These are phyloP conservation scores for Gillenia trifoliata DNA, from an alignment of 306 rosid genomes.

Conservation along the genomic window DNA sequence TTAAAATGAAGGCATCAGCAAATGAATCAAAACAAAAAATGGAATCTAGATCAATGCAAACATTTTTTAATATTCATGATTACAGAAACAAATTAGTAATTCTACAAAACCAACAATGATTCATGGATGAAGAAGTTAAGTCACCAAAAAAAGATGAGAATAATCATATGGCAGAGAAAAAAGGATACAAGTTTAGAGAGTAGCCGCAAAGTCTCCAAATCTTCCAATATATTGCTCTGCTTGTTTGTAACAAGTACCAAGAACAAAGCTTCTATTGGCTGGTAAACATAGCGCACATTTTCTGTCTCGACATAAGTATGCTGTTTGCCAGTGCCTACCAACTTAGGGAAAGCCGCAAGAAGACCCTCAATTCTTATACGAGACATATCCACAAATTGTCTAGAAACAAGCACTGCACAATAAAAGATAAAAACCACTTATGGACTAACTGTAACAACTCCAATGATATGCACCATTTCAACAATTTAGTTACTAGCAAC, in stretches of 20 bases:
- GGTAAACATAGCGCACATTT: conserved; percentile 94
- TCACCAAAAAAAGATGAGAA: conserved; percentile 2
- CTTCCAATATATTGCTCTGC: conserved; percentile 93
- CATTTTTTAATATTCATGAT: neutral
- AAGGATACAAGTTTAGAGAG: conserved; percentile 97
- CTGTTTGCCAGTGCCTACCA: conserved; percentile 93
- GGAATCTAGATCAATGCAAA: conserved; percentile 5
- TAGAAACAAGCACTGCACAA: conserved; percentile 80
- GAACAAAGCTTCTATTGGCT: conserved; percentile 89
- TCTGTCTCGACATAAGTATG: conserved; percentile 96
- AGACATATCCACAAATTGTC: conserved; percentile 92
- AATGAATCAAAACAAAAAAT: neutral
- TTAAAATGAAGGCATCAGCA: neutral
- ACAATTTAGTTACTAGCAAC: neutral
- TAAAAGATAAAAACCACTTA: neutral
- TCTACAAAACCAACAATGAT: neutral
- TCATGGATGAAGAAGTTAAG: conserved; percentile 12
- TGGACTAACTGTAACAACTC: neutral
- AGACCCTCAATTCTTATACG: conserved; percentile 97
- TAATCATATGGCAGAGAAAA: conserved; percentile 21
- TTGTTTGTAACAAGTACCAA: conserved; percentile 95
- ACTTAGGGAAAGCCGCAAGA: conserved; percentile 94
- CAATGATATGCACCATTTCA: neutral
- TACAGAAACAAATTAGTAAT: neutral
- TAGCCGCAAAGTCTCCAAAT: conserved; percentile 86